Evolutionary conservation across 805 yeast genomes (phyloP).

Genomic region (Citeromyces matritensis): DNA sequence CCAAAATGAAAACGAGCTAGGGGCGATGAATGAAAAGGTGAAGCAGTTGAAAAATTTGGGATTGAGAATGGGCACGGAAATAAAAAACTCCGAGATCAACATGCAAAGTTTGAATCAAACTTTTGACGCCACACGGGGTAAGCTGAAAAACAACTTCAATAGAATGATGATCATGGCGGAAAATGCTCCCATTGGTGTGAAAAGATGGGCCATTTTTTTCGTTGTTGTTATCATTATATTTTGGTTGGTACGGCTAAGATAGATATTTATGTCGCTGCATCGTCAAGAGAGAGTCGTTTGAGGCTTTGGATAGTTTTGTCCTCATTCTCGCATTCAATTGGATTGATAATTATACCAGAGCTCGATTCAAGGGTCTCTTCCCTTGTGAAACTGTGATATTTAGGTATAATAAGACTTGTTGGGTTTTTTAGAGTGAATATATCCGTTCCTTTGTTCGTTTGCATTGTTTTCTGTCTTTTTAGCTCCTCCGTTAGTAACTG

Average conservation of each 20-base stretch:
- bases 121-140: constrained; percentile 16
- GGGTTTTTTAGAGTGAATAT: too few relatives aligned
- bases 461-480: too few relatives aligned
- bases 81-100: constrained; percentile 17
- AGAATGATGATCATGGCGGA: constrained; percentile 52
- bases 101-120: constrained; percentile 12
- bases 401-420: too few relatives aligned
- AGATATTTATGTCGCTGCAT: too few relatives aligned
- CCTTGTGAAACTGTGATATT: too few relatives aligned
- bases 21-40: constrained; percentile 37
- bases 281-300: too few relatives aligned
- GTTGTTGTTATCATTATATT: constrained; percentile 26
- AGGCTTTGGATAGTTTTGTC: too few relatives aligned
- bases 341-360: too few relatives aligned
- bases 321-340: too few relatives aligned
- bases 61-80: constrained; percentile 49
- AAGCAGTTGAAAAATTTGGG: constrained; percentile 39
- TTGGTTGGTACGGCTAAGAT: constrained; percentile 19
- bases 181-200: constrained; percentile 46
- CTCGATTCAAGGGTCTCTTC: too few relatives aligned
- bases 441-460: too few relatives aligned
- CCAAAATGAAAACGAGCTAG: constrained; percentile 47
- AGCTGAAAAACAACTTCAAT: constrained; percentile 35
- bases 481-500: too few relatives aligned
- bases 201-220: constrained; percentile 40